Evolutionary conservation across 2,329 filamentous ascomycete species (phyloP), one percentile per base, ranked within the genome.

Genomic region (Sclerotinia trifoliorum): DNA sequence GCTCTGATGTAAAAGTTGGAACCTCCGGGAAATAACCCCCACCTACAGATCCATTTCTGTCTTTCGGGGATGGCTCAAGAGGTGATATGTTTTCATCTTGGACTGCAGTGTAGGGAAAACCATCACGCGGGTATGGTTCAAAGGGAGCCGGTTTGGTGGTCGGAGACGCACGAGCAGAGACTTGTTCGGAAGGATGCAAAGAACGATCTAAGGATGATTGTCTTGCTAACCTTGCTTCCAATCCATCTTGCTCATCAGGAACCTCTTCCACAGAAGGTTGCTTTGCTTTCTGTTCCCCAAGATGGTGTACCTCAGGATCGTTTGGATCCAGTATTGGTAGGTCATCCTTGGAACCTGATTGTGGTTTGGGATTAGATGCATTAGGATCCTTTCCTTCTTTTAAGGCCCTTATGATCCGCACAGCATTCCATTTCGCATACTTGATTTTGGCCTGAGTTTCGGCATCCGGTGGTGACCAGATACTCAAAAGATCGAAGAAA

Each of bases 371-470:
- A 76, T 98, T 98, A 10, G 92, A 91, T 67, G 90, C 88, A 79
- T 99, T 99, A 3, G 95, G 95, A 76, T 99, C 94, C 72, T 92
- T 90, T 66, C 93, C 93, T 52, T 94, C 91, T 76, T 94, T 95
- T 75, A 97, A 86, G 15, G 95, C 95, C 80, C 92, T 97, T 21
- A 91, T 84, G 76, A 99, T 99, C 68, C 95, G 88, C 48, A 94
- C 82, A 2, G 94, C 94, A 78, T 98, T 96, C 85, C 92, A 99
- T 79, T 98, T 99, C 54, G 94, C 93, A 78, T 92, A 99, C 78
- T 96, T 97, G 80, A 94, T 93, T 83, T 97, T 98, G 66, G 93
- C 87, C 51, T 88, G 84, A 26, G 89, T 87, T 76, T 98, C 93
- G 0, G 86, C 80, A 46, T 96, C 92, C 15, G 89, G 81, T 0